Conservation (phyloP, 306 rosid species). For the Rosa lucieae region DNA sequence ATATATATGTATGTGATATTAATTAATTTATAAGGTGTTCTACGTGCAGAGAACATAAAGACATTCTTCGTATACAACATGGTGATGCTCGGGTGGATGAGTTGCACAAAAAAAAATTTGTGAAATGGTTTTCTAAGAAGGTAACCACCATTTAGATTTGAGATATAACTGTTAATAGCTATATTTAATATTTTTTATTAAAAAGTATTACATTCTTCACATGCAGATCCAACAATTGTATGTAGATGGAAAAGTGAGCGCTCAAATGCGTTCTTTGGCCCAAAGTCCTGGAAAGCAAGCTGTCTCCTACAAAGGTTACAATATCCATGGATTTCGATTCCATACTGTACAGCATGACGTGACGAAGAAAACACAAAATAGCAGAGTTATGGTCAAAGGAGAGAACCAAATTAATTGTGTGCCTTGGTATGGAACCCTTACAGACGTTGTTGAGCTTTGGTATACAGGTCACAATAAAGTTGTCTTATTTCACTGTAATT, state of each 20-base stretch:
- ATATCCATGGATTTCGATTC: too few relatives aligned
- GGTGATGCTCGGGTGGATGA: neutral
- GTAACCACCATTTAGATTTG: neutral
- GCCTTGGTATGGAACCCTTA: too few relatives aligned
- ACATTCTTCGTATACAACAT: neutral
- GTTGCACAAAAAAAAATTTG: neutral
- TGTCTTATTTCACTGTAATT: too few relatives aligned
- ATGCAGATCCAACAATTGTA: neutral
- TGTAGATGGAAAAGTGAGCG: neutral
- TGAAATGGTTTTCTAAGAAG: neutral
- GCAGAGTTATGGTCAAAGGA: too few relatives aligned
- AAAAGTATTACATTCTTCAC: neutral
- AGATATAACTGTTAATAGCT: too few relatives aligned
- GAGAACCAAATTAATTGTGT: too few relatives aligned
- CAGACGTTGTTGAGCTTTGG: too few relatives aligned
- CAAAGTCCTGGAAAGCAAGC: neutral
- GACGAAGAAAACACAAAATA: too few relatives aligned
- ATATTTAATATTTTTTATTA: neutral
- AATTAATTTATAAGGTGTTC: too few relatives aligned
- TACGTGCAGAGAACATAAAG: neutral
- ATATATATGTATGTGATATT: neutral
- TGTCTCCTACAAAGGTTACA: neutral
- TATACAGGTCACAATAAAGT: too few relatives aligned
- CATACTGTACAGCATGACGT: too few relatives aligned
- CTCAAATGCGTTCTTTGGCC: neutral